Conservation (phyloP, 73 alveolate genomes). For the Tetrahymena malaccensis region DNA sequence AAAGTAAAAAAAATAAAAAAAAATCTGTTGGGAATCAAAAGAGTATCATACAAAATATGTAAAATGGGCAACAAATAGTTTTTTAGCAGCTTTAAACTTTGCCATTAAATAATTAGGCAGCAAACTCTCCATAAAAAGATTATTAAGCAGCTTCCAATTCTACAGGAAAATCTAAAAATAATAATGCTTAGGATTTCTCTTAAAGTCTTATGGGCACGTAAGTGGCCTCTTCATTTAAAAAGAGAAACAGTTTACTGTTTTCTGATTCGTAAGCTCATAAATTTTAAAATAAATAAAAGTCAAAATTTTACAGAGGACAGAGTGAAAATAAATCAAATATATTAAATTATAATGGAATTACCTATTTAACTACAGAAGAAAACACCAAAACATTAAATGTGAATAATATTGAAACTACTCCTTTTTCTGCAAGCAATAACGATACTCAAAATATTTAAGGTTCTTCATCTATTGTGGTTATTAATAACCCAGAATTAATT, state of each 20-base stretch:
- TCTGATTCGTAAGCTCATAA: neutral
- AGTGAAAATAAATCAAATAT: neutral
- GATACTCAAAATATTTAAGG: neutral
- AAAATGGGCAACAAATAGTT: neutral
- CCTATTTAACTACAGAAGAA: neutral
- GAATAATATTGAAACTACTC: neutral
- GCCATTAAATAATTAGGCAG: neutral
- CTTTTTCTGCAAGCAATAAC: neutral
- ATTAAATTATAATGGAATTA: neutral
- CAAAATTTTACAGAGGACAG: neutral
- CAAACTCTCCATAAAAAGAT: neutral
- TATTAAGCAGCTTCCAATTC: neutral
- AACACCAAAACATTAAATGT: neutral
- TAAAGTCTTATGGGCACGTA: neutral
- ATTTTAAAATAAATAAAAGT: neutral
- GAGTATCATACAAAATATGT: neutral
- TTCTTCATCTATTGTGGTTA: neutral
- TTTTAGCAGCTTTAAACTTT: neutral
- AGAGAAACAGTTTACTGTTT: neutral
- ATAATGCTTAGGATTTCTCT: neutral
- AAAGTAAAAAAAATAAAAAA: neutral
- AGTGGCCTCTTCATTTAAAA: neutral
- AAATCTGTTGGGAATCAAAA: neutral
- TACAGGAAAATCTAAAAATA: neutral
- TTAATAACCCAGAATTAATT: neutral